Percentiles rank a stretch among this genome's conserved stretches.
Evolutionary conservation across 768 basidiomycete genomes (phyloP).

Genomic region (Boletus sp.): DNA sequence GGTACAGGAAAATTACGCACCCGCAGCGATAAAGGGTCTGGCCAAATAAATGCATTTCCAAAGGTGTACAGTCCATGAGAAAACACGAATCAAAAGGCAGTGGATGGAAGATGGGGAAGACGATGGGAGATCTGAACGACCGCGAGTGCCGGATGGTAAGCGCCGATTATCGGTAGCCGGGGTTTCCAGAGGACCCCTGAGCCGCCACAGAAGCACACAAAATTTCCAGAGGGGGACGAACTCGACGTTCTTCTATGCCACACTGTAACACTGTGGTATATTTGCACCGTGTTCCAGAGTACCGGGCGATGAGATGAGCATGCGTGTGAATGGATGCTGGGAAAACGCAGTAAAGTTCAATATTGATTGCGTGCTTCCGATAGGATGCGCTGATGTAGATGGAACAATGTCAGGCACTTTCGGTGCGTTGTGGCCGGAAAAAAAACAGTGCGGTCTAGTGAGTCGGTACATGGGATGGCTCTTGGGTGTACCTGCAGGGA

Average conservation of each 20-base stretch:
- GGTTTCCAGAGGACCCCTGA: constrained; percentile 18
- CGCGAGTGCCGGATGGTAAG: constrained; percentile 17
- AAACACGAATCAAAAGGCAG: neutral
- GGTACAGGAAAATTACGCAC: constrained; percentile 6
- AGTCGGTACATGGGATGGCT: neutral
- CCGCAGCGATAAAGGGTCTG: neutral
- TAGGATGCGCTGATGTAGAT: constrained; percentile 1
- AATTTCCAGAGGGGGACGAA: constrained; percentile 21
- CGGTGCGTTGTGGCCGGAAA: neutral
- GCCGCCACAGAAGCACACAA: constrained; percentile 27
- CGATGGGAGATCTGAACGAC: constrained; percentile 1
- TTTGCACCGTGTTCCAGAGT: constrained; percentile 11
- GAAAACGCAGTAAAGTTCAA: constrained; percentile 14
- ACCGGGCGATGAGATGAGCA: constrained; percentile 9
- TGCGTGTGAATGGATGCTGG: constrained; percentile 18
- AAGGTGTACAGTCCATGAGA: neutral
- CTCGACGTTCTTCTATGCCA: constrained; percentile 18
- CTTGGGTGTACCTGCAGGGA: neutral
- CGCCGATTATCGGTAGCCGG: constrained; percentile 24
- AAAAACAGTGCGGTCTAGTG: neutral
- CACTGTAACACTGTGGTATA: constrained; percentile 16
- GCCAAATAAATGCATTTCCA: neutral
- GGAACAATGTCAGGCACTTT: constrained; percentile 1
- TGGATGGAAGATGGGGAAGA: neutral
- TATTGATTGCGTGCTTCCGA: constrained; percentile 13